These are phyloP conservation scores for Lumnitzera littorea DNA, from an alignment of 345 rosid genomes.

Conservation along the genomic window DNA sequence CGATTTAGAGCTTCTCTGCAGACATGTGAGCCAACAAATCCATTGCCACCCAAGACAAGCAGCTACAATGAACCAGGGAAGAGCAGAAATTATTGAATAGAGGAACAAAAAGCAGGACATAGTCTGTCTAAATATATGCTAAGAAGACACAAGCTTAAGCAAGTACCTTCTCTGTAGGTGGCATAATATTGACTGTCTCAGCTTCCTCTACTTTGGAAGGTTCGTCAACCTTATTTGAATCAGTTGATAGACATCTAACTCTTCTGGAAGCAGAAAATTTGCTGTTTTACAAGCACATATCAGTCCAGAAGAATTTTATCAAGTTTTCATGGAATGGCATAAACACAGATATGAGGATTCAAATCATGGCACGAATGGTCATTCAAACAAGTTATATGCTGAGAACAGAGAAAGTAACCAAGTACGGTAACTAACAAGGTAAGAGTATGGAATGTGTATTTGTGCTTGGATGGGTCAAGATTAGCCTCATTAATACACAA, in stretches of 20 bases:
- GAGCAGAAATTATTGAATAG: background rate
- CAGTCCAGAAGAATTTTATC: too few relatives aligned
- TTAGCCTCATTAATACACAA: too few relatives aligned
- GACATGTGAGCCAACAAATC: conserved; percentile 91
- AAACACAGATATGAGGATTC: too few relatives aligned
- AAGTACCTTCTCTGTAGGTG: conserved; percentile 71
- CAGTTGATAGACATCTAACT: conserved; percentile 54
- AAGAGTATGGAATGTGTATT: too few relatives aligned
- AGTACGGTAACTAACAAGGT: too few relatives aligned
- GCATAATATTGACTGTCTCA: conserved; percentile 69
- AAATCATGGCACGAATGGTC: too few relatives aligned
- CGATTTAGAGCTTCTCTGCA: conserved; percentile 83
- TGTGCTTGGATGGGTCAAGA: too few relatives aligned
- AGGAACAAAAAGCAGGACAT: background rate
- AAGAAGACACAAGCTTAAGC: background rate
- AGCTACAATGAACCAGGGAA: conserved; percentile 36
- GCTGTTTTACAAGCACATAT: conserved; percentile 20
- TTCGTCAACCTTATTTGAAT: conserved; percentile 71
- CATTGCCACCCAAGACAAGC: conserved; percentile 97
- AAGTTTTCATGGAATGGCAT: too few relatives aligned
- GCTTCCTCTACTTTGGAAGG: conserved; percentile 85
- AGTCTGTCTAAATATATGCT: background rate
- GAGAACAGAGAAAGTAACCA: too few relatives aligned
- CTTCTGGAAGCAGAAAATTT: conserved; percentile 22
- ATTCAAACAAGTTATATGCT: too few relatives aligned